Evolutionary conservation across 371 early-diverging fungal genomes (phyloP), one percentile per base, ranked within the genome.

Genomic region (Rhizopus sp.): DNA sequence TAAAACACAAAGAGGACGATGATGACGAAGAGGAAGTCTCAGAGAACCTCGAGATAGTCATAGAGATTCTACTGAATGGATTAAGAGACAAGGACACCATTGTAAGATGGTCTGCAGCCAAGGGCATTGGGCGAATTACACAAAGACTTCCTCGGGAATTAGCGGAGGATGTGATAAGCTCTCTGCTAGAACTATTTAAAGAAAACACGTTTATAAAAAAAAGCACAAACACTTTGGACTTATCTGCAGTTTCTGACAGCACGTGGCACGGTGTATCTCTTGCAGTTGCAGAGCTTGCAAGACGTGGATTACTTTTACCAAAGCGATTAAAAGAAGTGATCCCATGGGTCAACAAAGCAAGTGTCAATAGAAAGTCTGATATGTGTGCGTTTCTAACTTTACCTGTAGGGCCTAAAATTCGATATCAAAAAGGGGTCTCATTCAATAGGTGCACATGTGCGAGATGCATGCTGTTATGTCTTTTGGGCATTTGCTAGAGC

Each of bases 401-500:
- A 16, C 13, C 15, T 44, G 7, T 62, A 85, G 79, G 96, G 92
- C 0, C 80, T 97, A 7, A 83, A 78, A 42, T 97, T 95, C 66
- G 98, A 97, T 68, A 69, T 89, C 32, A 88, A 89, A 62, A 84
- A 91, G 16, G 96, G 96, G 0, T 81, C 90, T 13, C 88, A 92
- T 44, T 93, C 94, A 4, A 85, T 97, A 38, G 99, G 99, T 1
- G 69, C 92, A n/a, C 90, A 94, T 69, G 97, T 98, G 0, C 86
- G 98, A 30, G 99, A 98, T 68, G 93, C 97, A 0, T 94, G 95
- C 17, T 94, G 97, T 63, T 98, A 96, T 68, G 93, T 95, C 4
- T 90, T 92, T 68, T 98, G 99, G 99, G 93, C 96, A 8, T 92
- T 98, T 71, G 97, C 97, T n/a, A 84, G 98, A 35, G 91, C 94